A percentile compares a stretch with the other conserved stretches of the same genome.
Evolutionary conservation across 2,329 filamentous ascomycete species (phyloP).

Genomic region (Paraphaeosphaeria sporulosa): DNA sequence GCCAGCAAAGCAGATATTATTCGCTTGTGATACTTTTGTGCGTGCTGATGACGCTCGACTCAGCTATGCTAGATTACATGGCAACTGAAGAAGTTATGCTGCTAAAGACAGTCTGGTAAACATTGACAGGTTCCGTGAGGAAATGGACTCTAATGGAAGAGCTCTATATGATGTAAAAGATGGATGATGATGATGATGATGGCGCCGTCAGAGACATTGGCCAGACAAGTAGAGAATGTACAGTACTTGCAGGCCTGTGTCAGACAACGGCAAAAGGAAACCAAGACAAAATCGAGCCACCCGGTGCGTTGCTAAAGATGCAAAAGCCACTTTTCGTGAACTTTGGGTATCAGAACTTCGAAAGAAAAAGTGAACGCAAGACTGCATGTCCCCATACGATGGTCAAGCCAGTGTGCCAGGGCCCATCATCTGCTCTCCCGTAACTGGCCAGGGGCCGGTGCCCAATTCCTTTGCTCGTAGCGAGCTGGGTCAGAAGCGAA

Average conservation of each 20-base stretch:
- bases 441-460: constrained; percentile 18
- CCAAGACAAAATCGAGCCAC: not conserved
- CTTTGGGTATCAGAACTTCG: constrained; percentile 16
- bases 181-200: not conserved
- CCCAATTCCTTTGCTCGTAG: constrained; percentile 38
- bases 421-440: constrained; percentile 17
- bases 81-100: not conserved
- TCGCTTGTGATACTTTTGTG: not conserved
- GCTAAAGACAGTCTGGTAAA: constrained; percentile 8
- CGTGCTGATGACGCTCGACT: not conserved
- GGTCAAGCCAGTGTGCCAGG: not conserved
- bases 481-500: constrained; percentile 28
- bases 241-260: not conserved
- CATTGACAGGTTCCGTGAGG: constrained; percentile 16
- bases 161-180: constrained; percentile 14
- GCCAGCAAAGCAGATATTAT: not conserved
- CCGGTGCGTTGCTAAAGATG: constrained; percentile 12
- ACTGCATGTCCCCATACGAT: not conserved
- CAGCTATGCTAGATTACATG: constrained; percentile 3
- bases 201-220: constrained; percentile 6
- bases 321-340: constrained; percentile 1
- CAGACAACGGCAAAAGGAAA: not conserved
- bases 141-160: constrained; percentile 15
- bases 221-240: not conserved
- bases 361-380: constrained; percentile 1